These are phyloP conservation scores for Massarina eburnea DNA, from an alignment of 2,329 filamentous ascomycete species.

Conservation along the genomic window DNA sequence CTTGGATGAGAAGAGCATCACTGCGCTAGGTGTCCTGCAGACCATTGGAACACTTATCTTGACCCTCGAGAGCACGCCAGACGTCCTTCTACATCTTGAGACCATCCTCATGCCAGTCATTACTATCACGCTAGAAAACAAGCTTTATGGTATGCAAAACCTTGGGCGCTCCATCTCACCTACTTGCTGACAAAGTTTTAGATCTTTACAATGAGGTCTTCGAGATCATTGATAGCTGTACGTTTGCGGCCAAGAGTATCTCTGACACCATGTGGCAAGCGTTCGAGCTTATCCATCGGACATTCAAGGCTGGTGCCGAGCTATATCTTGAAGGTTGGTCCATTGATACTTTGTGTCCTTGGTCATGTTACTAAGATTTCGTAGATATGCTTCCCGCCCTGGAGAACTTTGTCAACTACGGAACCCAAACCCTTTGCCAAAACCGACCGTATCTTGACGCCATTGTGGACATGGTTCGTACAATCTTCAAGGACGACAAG, in stretches of 20 bases:
- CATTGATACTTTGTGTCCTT: neutral
- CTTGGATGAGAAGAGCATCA: conserved; percentile 97
- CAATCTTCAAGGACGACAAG: conserved; percentile 91
- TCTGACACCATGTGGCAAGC: conserved; percentile 98
- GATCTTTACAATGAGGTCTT: conserved; percentile 98
- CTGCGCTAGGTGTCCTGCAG: conserved; percentile 90
- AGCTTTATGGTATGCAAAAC: conserved; percentile 72
- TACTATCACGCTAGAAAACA: conserved; percentile 93
- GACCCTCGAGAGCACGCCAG: conserved; percentile 93
- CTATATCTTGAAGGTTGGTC: conserved; percentile 76
- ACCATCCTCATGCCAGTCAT: conserved; percentile 97
- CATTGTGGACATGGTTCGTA: conserved; percentile 88
- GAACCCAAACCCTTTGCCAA: conserved; percentile 74
- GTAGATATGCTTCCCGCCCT: conserved; percentile 93
- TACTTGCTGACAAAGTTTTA: conserved; percentile 38
- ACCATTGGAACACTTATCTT: conserved; percentile 97
- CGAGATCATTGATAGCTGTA: conserved; percentile 99
- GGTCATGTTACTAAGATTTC: conserved; percentile 10
- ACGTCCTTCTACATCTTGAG: conserved; percentile 91
- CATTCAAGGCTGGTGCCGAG: conserved; percentile 96
- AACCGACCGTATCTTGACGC: conserved; percentile 86
- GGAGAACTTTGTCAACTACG: conserved; percentile 97
- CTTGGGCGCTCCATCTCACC: neutral
- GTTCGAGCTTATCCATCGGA: conserved; percentile 93
- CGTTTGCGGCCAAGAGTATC: conserved; percentile 93